These are phyloP conservation scores for Backusella tarrabulga DNA, from an alignment of 192 early-diverging fungal genomes.

Conservation along the genomic window DNA sequence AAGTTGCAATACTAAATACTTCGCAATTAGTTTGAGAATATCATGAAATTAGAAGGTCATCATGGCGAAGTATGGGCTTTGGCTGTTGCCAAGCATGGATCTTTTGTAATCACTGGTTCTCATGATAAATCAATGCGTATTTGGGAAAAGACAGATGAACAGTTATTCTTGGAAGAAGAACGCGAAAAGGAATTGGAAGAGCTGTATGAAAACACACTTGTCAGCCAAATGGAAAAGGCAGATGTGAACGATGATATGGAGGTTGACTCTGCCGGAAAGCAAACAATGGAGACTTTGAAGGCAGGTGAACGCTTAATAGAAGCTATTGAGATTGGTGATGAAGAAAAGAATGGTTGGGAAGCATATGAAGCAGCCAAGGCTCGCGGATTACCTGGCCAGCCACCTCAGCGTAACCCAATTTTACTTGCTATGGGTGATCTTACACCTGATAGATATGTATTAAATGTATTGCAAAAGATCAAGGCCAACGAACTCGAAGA, in stretches of 20 bases:
- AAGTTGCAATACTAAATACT: not conserved
- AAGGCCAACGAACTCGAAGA: slow-evolving; percentile 86
- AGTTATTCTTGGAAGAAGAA: slow-evolving; percentile 94
- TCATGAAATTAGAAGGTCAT: slow-evolving; percentile 89
- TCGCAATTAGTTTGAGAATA: slow-evolving; percentile 76
- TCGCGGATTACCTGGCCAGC: slow-evolving; percentile 34
- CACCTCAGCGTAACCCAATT: slow-evolving; percentile 62
- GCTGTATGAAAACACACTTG: slow-evolving; percentile 76
- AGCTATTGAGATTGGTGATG: slow-evolving; percentile 86
- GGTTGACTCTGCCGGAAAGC: slow-evolving; percentile 70
- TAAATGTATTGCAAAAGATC: slow-evolving; percentile 74
- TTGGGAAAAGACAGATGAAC: slow-evolving; percentile 97
- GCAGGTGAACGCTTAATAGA: slow-evolving; percentile 94
- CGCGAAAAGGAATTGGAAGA: slow-evolving; percentile 93
- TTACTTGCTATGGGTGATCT: slow-evolving; percentile 62
- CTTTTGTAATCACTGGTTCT: slow-evolving; percentile 82
- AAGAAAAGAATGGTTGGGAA: slow-evolving; percentile 69
- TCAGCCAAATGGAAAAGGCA: slow-evolving; percentile 62
- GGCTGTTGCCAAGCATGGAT: slow-evolving; percentile 86
- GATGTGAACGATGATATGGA: slow-evolving; percentile 47
- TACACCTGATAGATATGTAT: slow-evolving; percentile 76
- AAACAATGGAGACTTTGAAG: slow-evolving; percentile 94
- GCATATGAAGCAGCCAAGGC: slow-evolving; percentile 56
- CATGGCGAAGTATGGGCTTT: slow-evolving; percentile 95
- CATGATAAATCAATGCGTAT: slow-evolving; percentile 95